Percentiles rank a stretch among this genome's conserved stretches.
Evolutionary conservation across 805 yeast genomes (phyloP).

Genomic region (Candida montana): DNA sequence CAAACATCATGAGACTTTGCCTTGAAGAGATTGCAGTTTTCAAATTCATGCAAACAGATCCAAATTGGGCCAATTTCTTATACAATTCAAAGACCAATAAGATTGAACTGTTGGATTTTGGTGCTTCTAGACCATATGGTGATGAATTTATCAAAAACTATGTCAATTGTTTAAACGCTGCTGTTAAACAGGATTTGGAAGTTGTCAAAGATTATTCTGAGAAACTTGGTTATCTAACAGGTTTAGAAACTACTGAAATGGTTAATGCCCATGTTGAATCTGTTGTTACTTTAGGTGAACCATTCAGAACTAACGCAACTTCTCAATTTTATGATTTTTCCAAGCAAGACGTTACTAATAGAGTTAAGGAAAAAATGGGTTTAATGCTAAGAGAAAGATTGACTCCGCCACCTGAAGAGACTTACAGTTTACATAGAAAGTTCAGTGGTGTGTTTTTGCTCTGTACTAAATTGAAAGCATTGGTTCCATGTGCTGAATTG

Average conservation of each 20-base stretch:
- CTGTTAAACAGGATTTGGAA: slow-evolving; percentile 61
- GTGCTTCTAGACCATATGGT: slow-evolving; percentile 82
- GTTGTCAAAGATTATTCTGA: slow-evolving; percentile 60
- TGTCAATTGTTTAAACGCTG: slow-evolving; percentile 65
- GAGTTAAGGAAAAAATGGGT: slow-evolving; percentile 83
- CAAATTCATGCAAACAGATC: slow-evolving; percentile 96
- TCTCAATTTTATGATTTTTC: slow-evolving; percentile 55
- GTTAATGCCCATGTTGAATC: slow-evolving; percentile 89
- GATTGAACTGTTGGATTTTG: slow-evolving; percentile 88
- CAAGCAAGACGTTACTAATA: slow-evolving; percentile 86
- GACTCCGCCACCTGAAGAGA: slow-evolving; percentile 97
- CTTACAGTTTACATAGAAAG: slow-evolving; percentile 93
- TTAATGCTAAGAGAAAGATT: slow-evolving; percentile 87
- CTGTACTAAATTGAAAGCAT: slow-evolving; percentile 80
- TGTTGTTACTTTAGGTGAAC: slow-evolving; percentile 86
- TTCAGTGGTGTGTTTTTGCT: slow-evolving; percentile 89
- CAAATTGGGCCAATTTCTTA: slow-evolving; percentile 97
- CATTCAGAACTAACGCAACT: slow-evolving; percentile 60
- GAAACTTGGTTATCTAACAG: slow-evolving; percentile 84
- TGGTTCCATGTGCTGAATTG: slow-evolving; percentile 72
- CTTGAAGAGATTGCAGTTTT: slow-evolving; percentile 78
- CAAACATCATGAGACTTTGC: slow-evolving; percentile 81
- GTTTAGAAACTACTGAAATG: slow-evolving; percentile 85
- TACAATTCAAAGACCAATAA: slow-evolving; percentile 66
- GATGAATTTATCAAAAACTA: slow-evolving; percentile 66